A percentile compares a stretch with the other conserved stretches of the same genome.
Evolutionary conservation across 768 basidiomycete genomes (phyloP).

Genomic region (Panellus pusillus): DNA sequence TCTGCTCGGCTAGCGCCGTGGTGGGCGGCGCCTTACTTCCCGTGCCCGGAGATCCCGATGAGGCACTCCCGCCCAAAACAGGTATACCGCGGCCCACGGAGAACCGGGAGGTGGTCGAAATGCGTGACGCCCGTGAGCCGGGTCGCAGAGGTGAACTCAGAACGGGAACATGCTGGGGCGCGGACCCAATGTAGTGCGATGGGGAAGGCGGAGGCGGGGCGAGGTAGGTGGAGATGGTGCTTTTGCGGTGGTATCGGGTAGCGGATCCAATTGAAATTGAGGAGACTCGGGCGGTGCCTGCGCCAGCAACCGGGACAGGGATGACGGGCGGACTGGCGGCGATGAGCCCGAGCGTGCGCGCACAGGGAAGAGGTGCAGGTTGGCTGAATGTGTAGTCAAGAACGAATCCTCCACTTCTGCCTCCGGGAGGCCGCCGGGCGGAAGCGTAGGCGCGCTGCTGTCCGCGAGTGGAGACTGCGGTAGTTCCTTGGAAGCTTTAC

Average conservation of each 20-base stretch:
- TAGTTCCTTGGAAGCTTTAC: conserved; percentile 49
- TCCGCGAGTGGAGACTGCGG: conserved; percentile 34
- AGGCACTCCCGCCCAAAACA: conserved; percentile 46
- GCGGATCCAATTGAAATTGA: conserved; percentile 23
- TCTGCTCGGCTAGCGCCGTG: conserved; percentile 62
- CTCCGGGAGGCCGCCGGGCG: conserved; percentile 63
- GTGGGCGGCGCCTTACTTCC: conserved; percentile 64
- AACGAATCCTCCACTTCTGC: conserved; percentile 76
- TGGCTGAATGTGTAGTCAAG: conserved; percentile 61
- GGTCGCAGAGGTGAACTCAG: conserved; percentile 65
- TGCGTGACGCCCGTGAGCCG: conserved; percentile 68
- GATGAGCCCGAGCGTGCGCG: conserved; percentile 68
- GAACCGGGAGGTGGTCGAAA: conserved; percentile 69
- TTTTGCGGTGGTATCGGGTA: conserved; percentile 27
- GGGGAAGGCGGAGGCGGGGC: conserved; percentile 40
- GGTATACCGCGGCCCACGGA: conserved; percentile 60
- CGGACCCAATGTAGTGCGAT: conserved; percentile 33
- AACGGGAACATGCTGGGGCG: conserved; percentile 36
- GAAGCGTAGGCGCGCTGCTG: conserved; percentile 37
- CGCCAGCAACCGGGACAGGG: conserved; percentile 75
- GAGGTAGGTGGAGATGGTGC: conserved; percentile 38
- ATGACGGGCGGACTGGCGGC: conserved; percentile 72
- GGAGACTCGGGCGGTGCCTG: conserved; percentile 56
- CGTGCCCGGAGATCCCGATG: conserved; percentile 39
- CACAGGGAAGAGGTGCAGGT: conserved; percentile 63